Percentiles rank a stretch among this genome's conserved stretches.
Conservation (phyloP, 2,329 filamentous ascomycete species). For the Chaetomiaceae sp. region DNA sequence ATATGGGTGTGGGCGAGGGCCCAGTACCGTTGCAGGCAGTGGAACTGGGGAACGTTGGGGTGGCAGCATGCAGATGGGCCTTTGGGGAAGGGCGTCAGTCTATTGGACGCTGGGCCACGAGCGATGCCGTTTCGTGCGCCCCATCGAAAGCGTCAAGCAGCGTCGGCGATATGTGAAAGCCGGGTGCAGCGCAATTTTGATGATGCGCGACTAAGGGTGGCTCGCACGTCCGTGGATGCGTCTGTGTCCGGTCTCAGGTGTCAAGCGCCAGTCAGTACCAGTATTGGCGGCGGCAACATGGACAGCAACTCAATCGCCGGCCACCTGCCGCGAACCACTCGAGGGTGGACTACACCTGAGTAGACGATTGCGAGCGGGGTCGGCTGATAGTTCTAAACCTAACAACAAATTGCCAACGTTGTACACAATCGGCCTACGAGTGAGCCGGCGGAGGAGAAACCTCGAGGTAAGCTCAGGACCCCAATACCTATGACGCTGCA, state of each 20-base stretch:
- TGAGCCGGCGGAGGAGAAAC: too few relatives aligned
- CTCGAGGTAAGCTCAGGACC: too few relatives aligned
- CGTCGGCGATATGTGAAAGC: not conserved
- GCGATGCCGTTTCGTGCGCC: constrained; percentile 13
- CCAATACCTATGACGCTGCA: too few relatives aligned
- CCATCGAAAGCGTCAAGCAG: constrained; percentile 5
- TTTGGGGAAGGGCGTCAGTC: constrained; percentile 1
- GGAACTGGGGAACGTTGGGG: constrained; percentile 11
- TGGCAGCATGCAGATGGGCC: constrained; percentile 6
- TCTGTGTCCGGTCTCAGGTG: constrained; percentile 15
- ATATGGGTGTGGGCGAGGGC: constrained; percentile 20
- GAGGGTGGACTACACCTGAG: constrained; percentile 4
- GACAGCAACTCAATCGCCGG: not conserved
- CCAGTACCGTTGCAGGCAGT: constrained; percentile 22
- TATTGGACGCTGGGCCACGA: constrained; percentile 13
- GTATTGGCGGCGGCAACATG: constrained; percentile 7
- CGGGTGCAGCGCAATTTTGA: not conserved
- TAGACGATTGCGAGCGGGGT: constrained; percentile 6
- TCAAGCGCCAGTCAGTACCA: constrained; percentile 2
- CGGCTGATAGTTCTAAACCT: too few relatives aligned
- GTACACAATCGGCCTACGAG: too few relatives aligned
- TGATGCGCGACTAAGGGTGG: constrained; percentile 7
- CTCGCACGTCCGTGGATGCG: constrained; percentile 16
- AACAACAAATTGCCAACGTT: too few relatives aligned
- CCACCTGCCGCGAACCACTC: not conserved